Conservation (phyloP, 2,329 filamentous ascomycete species). For the Botrytis fabae region DNA sequence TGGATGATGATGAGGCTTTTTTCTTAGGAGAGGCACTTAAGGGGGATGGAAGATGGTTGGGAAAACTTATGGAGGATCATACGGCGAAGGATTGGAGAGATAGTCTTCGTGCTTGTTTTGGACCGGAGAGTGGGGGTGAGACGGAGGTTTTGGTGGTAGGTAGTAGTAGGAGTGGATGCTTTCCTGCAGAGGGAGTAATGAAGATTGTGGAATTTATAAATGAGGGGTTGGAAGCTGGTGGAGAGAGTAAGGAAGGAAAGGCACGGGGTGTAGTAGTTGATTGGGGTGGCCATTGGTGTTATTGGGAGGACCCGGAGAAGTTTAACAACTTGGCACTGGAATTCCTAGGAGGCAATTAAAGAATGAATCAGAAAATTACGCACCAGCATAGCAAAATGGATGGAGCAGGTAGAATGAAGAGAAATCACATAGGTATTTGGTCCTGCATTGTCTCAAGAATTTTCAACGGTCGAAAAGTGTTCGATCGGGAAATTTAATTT, state of each 20-base stretch:
- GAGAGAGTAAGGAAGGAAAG: neutral
- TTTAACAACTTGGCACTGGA: constrained; percentile 35
- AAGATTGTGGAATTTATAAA: constrained; percentile 38
- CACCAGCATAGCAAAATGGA: neutral
- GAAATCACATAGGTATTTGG: neutral
- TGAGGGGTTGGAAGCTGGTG: constrained; percentile 15
- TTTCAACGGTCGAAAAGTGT: neutral
- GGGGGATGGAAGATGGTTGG: constrained; percentile 37
- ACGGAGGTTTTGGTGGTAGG: constrained; percentile 38
- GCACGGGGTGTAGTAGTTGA: constrained; percentile 35
- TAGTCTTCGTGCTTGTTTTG: constrained; percentile 35
- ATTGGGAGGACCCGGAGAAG: constrained; percentile 38
- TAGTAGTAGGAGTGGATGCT: constrained; percentile 40
- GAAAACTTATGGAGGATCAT: constrained; percentile 41
- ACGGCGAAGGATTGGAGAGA: constrained; percentile 39
- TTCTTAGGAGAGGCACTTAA: constrained; percentile 39
- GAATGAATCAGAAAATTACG: neutral
- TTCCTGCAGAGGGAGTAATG: constrained; percentile 38
- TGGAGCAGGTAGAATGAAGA: neutral
- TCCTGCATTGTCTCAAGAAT: neutral
- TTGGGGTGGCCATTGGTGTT: constrained; percentile 42
- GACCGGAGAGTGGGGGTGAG: constrained; percentile 26
- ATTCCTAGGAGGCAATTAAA: constrained; percentile 28
- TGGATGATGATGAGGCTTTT: constrained; percentile 34
- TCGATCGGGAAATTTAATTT: neutral